Evolutionary conservation across 257 asterid species (phyloP).

Genomic region (Solanum tacnaense): DNA sequence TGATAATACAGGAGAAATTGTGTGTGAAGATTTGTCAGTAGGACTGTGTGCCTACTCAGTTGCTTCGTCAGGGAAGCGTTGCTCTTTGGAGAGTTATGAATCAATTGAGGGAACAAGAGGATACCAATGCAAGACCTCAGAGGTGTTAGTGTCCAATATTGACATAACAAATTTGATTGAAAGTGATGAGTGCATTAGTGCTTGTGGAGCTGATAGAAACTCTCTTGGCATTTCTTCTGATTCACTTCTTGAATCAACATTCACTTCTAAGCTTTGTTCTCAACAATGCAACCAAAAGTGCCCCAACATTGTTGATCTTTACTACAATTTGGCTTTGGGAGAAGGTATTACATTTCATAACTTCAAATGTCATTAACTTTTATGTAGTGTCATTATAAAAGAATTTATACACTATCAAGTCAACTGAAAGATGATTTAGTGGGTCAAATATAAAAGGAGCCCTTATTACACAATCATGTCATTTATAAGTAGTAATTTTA

Average conservation of each 20-base stretch:
- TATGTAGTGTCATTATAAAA: background rate
- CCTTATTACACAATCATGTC: background rate
- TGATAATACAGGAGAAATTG: conserved; percentile 8
- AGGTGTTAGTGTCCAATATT: background rate
- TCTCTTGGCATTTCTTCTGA: conserved; percentile 26
- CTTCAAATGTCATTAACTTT: background rate
- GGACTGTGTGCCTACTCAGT: conserved; percentile 21
- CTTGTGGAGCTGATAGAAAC: conserved; percentile 17
- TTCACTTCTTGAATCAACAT: conserved; percentile 5
- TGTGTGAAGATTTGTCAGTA: conserved; percentile 15
- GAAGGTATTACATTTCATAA: conserved; percentile 8
- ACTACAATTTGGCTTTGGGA: conserved; percentile 20
- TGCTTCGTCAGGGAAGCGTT: conserved; percentile 20
- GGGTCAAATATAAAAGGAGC: background rate
- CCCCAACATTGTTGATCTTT: conserved; percentile 30
- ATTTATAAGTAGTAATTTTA: background rate
- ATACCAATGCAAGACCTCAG: conserved; percentile 19
- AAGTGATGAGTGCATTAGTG: conserved; percentile 10
- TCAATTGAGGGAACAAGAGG: background rate
- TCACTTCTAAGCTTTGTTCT: conserved; percentile 16
- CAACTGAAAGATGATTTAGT: background rate
- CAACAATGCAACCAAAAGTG: conserved; percentile 14
- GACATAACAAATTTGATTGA: conserved; percentile 3
- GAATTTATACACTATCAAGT: background rate
- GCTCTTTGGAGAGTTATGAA: conserved; percentile 17